phyloP scores from a whole-genome alignment of 2,329 filamentous ascomycete species.

The Volutella citrinella region DNA sequence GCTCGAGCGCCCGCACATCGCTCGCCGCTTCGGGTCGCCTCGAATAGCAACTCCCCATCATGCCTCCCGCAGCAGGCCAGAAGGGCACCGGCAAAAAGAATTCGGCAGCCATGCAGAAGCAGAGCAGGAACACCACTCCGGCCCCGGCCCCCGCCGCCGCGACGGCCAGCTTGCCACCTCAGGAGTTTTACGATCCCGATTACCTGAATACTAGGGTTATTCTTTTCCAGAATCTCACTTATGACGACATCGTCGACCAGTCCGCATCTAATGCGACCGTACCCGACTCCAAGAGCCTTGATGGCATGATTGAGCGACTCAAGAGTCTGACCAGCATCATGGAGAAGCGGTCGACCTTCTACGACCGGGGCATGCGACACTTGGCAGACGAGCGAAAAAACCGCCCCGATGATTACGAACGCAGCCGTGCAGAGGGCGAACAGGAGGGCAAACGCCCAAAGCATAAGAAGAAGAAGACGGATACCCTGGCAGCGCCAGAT shows the following conservation, averaged over 20 bases:
- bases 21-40: conserved; percentile 3
- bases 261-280: conserved; percentile 55
- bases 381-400: conserved; percentile 65
- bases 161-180: conserved; percentile 51
- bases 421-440: conserved; percentile 45
- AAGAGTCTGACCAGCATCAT: conserved; percentile 64
- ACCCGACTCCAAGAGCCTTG: conserved; percentile 61
- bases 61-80: conserved; percentile 58
- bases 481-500: conserved; percentile 52
- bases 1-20: conserved; percentile 4
- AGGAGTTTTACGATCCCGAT: conserved; percentile 57
- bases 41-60: too few species aligned
- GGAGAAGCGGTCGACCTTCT: conserved; percentile 64
- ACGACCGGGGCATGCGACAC: conserved; percentile 71
- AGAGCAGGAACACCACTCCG: conserved; percentile 78
- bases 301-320: conserved; percentile 62
- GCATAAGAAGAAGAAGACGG: conserved; percentile 76
- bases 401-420: conserved; percentile 51
- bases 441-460: conserved; percentile 58
- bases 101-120: conserved; percentile 59
- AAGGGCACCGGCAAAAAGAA: conserved; percentile 66
- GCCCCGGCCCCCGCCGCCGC: conserved; percentile 32
- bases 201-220: conserved; percentile 65
- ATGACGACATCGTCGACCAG: conserved; percentile 69
- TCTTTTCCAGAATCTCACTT: conserved; percentile 56